phyloP scores from a whole-genome alignment of 441 rosid species.

The Erysimum pusillum region DNA sequence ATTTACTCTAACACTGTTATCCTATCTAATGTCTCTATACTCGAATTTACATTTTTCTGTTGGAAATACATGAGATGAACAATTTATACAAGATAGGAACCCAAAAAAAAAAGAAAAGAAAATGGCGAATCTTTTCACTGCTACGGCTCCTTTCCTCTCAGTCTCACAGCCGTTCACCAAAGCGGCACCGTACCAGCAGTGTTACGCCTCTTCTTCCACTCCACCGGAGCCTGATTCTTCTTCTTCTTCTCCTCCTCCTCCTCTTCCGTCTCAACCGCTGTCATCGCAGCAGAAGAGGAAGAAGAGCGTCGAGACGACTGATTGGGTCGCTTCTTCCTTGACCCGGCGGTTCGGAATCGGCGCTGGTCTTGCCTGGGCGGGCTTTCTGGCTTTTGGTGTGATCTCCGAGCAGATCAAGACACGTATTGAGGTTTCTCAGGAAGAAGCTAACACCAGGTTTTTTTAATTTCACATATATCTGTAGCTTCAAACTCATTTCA shows the following conservation, averaged over 20 bases:
- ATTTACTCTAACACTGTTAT: background rate
- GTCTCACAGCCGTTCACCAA: slow-evolving; percentile 34
- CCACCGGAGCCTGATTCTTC: slow-evolving; percentile 41
- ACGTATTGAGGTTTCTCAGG: slow-evolving; percentile 69
- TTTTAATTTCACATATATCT: background rate
- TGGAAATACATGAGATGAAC: background rate
- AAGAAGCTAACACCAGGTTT: slow-evolving; percentile 77
- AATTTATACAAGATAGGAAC: background rate
- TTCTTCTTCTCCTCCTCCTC: slow-evolving; percentile 37
- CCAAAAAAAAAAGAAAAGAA: background rate
- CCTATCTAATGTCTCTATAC: too few species aligned
- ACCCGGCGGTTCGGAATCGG: slow-evolving; percentile 89
- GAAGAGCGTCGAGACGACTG: slow-evolving; percentile 46
- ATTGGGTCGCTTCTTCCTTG: slow-evolving; percentile 81
- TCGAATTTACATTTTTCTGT: background rate
- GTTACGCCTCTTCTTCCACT: slow-evolving; percentile 46
- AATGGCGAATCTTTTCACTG: slow-evolving; percentile 48
- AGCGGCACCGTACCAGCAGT: slow-evolving; percentile 39
- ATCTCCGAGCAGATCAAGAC: slow-evolving; percentile 80
- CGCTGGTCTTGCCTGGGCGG: slow-evolving; percentile 90
- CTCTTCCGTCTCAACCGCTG: slow-evolving; percentile 36
- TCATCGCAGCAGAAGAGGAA: slow-evolving; percentile 37
- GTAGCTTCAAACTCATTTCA: background rate
- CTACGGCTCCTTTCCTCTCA: slow-evolving; percentile 56
- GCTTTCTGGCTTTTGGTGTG: slow-evolving; percentile 71